Conservation (phyloP, 257 asterid genomes). For the Jacaranda copaia region DNA sequence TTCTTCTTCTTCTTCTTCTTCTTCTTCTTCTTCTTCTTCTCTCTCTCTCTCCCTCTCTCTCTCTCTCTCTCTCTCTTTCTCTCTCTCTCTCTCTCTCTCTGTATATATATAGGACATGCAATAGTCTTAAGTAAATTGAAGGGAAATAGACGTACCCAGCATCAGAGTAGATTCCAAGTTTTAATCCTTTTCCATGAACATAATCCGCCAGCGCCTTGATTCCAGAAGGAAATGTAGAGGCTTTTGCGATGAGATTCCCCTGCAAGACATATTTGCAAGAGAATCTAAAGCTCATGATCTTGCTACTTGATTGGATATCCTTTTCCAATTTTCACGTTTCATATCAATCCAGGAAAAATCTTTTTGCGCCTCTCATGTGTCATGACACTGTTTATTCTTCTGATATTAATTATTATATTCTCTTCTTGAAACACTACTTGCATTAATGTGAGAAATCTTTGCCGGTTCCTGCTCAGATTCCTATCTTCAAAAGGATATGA, state of each 20-base stretch:
- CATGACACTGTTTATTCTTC: neutral
- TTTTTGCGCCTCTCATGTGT: neutral
- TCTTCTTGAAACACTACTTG: too few relatives aligned
- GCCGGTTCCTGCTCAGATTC: too few relatives aligned
- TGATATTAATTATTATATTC: too few relatives aligned
- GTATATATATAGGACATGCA: neutral
- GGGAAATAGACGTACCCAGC: constrained; percentile 63
- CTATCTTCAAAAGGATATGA: too few relatives aligned
- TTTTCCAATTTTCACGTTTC: too few relatives aligned
- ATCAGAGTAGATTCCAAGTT: constrained; percentile 86
- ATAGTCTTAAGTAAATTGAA: neutral
- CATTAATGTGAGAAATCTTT: too few relatives aligned
- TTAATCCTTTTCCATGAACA: constrained; percentile 84
- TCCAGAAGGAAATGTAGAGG: constrained; percentile 86
- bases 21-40: neutral
- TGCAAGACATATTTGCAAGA: constrained; percentile 34
- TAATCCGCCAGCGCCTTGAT: constrained; percentile 89
- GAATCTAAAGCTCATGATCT: neutral
- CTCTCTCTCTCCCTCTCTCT: too few relatives aligned
- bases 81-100: neutral
- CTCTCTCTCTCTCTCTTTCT: neutral
- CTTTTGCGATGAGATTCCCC: constrained; percentile 74
- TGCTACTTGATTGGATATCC: neutral
- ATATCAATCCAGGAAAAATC: neutral
- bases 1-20: too few relatives aligned